These are phyloP conservation scores for Phytophthora chlamydospora DNA, from an alignment of 352 stramenopile genomes.

Conservation along the genomic window DNA sequence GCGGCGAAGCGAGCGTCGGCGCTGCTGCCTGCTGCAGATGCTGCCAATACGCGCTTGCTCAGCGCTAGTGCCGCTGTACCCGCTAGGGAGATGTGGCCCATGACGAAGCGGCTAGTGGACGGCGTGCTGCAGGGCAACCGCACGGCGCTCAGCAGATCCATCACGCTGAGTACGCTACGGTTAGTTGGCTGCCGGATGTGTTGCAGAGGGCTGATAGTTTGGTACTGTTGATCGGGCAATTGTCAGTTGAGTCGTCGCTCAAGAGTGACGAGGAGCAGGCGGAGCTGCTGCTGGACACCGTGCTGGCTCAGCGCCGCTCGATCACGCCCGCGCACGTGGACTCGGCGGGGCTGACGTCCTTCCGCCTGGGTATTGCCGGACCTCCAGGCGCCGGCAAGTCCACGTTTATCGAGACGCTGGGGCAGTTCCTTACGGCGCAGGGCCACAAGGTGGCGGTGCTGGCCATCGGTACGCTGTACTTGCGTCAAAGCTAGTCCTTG, in stretches of 20 bases:
- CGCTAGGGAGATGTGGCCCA: slow-evolving; percentile 35
- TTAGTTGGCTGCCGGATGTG: slow-evolving; percentile 9
- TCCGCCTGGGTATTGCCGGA: slow-evolving; percentile 92
- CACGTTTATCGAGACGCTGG: slow-evolving; percentile 97
- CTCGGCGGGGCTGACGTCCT: slow-evolving; percentile 48
- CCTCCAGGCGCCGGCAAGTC: slow-evolving; percentile 97
- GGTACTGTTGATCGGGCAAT: neutral
- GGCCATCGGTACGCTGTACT: slow-evolving; percentile 70
- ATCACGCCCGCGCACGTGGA: slow-evolving; percentile 32
- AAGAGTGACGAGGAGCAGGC: slow-evolving; percentile 79
- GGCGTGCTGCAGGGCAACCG: slow-evolving; percentile 61
- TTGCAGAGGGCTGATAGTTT: neutral
- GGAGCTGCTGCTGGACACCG: slow-evolving; percentile 86
- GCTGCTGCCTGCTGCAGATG: neutral
- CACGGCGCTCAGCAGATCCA: slow-evolving; percentile 73
- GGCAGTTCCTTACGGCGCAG: slow-evolving; percentile 82
- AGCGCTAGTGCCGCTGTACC: neutral
- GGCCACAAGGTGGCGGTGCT: slow-evolving; percentile 94
- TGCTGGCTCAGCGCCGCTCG: slow-evolving; percentile 70
- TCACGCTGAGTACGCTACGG: slow-evolving; percentile 61
- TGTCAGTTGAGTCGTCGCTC: slow-evolving; percentile 80
- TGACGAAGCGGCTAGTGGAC: slow-evolving; percentile 60
- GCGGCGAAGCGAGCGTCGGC: neutral
- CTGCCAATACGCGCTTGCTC: neutral
- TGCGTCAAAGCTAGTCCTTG: too few relatives aligned